Evolutionary conservation across 2,329 filamentous ascomycete species (phyloP).

Genomic region (Microsporum canis): DNA sequence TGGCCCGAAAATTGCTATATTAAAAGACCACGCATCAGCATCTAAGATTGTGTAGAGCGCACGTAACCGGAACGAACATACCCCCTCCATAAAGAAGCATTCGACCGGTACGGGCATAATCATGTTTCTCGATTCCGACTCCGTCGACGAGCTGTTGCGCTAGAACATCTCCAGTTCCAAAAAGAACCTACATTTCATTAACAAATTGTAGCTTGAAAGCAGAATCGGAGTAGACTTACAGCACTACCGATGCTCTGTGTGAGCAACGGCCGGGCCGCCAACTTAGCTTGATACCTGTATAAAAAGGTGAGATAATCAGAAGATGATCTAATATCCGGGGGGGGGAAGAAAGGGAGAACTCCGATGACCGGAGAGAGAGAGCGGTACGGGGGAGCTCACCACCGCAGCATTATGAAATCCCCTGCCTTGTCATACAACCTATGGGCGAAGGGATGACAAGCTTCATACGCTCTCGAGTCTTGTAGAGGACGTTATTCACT

Average conservation of each 20-base stretch:
- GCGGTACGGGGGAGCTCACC: slow-evolving; percentile 21
- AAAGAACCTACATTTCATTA: slow-evolving; percentile 51
- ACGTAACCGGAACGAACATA: slow-evolving; percentile 18
- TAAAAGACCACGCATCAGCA: background rate
- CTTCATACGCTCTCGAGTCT: background rate
- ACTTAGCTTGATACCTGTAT: slow-evolving; percentile 68
- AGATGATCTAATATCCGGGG: background rate
- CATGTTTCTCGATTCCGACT: slow-evolving; percentile 64
- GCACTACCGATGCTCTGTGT: slow-evolving; percentile 86
- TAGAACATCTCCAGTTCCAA: slow-evolving; percentile 80
- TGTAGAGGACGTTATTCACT: background rate
- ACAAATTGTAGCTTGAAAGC: background rate
- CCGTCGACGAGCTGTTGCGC: slow-evolving; percentile 86
- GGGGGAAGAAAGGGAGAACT: background rate
- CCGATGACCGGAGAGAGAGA: background rate
- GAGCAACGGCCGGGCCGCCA: slow-evolving; percentile 70
- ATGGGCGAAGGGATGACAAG: background rate
- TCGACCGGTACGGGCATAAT: slow-evolving; percentile 41
- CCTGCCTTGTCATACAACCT: background rate
- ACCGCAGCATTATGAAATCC: slow-evolving; percentile 30
- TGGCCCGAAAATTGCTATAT: slow-evolving; percentile 67
- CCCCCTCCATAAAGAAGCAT: slow-evolving; percentile 42
- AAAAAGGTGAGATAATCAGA: background rate
- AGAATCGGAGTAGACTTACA: slow-evolving; percentile 27
- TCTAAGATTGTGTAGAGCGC: slow-evolving; percentile 6